A percentile compares a stretch with the other conserved stretches of the same genome.
Conservation (phyloP, 805 yeast genomes). For the Sugiyamaella chiloensis region DNA sequence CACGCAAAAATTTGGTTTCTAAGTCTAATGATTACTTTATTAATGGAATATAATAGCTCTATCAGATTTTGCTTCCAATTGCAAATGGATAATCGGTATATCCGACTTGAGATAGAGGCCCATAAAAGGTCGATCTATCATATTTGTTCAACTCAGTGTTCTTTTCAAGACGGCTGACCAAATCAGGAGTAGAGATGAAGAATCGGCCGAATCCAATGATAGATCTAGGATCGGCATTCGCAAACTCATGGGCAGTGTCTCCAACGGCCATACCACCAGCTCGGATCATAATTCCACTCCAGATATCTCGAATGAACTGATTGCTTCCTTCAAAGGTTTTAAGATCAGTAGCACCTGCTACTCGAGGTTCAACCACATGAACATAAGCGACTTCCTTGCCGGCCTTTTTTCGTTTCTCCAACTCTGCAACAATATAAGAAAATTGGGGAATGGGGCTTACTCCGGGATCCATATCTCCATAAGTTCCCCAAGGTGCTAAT, state of each 20-base stretch:
- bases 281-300: conserved; percentile 45
- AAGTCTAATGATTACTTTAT: no score
- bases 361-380: conserved; percentile 47
- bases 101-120: conserved; percentile 4
- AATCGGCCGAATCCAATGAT: conserved; percentile 46
- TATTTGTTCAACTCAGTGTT: conserved; percentile 43
- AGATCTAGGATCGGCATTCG: conserved; percentile 25
- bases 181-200: conserved; percentile 56
- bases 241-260: conserved; percentile 23
- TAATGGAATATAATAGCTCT: neutral
- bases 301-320: conserved; percentile 34
- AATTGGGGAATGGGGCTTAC: conserved; percentile 39
- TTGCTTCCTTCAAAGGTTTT: conserved; percentile 18
- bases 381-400: conserved; percentile 43
- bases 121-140: conserved; percentile 49
- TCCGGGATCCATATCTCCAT: conserved; percentile 29
- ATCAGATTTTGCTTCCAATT: neutral
- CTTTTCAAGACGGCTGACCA: conserved; percentile 44
- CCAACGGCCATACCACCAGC: conserved; percentile 35
- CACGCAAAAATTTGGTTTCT: no score
- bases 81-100: conserved; percentile 16
- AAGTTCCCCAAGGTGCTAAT: conserved; percentile 38
- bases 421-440: conserved; percentile 41
- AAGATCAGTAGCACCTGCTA: conserved; percentile 26
- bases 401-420: conserved; percentile 38